Evolutionary conservation across 2,329 filamentous ascomycete genomes (phyloP).

Genomic region (Venturia aucupariae): DNA sequence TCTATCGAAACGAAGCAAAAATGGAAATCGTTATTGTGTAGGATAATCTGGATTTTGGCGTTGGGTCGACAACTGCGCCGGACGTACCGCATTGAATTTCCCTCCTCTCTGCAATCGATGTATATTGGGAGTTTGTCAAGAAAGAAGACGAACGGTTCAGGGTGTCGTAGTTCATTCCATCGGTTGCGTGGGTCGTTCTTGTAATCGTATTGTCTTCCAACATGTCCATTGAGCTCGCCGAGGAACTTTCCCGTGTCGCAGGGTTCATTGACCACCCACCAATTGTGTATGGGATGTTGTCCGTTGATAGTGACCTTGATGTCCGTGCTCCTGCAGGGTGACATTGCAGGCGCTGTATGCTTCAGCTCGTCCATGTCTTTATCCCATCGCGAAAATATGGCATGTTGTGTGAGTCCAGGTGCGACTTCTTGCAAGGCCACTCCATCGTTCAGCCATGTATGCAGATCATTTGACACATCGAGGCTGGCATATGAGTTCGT

Average conservation of each 20-base stretch:
- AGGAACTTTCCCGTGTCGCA: constrained; percentile 47
- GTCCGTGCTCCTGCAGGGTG: constrained; percentile 45
- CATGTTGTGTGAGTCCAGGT: constrained; percentile 50
- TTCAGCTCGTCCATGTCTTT: constrained; percentile 45
- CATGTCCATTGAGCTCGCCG: constrained; percentile 59
- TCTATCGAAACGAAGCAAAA: constrained; percentile 87
- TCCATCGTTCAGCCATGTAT: constrained; percentile 68
- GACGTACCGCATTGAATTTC: constrained; percentile 79
- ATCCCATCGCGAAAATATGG: constrained; percentile 61
- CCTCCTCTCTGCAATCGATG: constrained; percentile 84
- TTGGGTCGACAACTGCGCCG: constrained; percentile 88
- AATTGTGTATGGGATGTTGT: constrained; percentile 60
- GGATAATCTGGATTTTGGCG: constrained; percentile 74
- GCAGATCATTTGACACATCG: constrained; percentile 62
- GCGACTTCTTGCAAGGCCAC: constrained; percentile 59
- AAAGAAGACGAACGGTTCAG: constrained; percentile 50
- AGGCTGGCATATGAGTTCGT: constrained; percentile 74
- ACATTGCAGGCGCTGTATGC: constrained; percentile 42
- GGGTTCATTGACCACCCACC: constrained; percentile 46
- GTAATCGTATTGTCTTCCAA: constrained; percentile 41
- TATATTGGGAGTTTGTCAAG: constrained; percentile 82
- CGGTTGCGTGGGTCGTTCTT: constrained; percentile 36
- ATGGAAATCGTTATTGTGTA: constrained; percentile 72
- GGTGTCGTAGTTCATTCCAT: constrained; percentile 39
- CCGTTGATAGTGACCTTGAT: constrained; percentile 41